Percentiles rank a stretch among this genome's conserved stretches.
These are phyloP conservation scores for Afroboletus lepidellus DNA, from an alignment of 1,284 basidiomycete genomes.

Conservation along the genomic window DNA sequence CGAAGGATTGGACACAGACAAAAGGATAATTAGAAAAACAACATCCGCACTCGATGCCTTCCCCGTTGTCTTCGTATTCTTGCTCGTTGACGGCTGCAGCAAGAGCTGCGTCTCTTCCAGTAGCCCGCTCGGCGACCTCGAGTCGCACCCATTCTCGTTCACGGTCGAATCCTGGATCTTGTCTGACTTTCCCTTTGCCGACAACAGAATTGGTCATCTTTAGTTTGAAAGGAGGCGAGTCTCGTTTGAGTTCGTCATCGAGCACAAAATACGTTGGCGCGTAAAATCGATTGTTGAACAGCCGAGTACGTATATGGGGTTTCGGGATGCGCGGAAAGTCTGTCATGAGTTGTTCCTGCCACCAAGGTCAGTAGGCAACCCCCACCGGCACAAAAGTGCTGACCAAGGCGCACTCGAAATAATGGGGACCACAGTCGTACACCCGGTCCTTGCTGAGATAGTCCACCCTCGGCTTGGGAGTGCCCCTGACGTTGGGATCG, in stretches of 20 bases:
- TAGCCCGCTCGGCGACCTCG: constrained; percentile 14
- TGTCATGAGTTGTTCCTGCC: constrained; percentile 49
- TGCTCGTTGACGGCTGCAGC: constrained; percentile 34
- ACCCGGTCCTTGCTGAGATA: constrained; percentile 47
- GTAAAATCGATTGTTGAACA: constrained; percentile 50
- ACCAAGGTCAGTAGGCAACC: constrained; percentile 2
- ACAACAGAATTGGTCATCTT: constrained; percentile 39
- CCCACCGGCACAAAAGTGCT: constrained; percentile 17
- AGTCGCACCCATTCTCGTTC: constrained; percentile 47
- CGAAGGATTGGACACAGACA: constrained; percentile 44
- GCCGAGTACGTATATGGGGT: constrained; percentile 44
- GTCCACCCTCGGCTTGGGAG: constrained; percentile 40
- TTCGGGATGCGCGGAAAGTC: constrained; percentile 62
- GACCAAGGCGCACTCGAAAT: constrained; percentile 52
- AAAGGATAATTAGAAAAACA: constrained; percentile 74
- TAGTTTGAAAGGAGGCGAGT: constrained; percentile 39
- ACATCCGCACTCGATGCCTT: constrained; percentile 78
- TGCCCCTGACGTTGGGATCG: constrained; percentile 18
- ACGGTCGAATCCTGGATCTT: constrained; percentile 44
- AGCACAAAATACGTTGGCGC: constrained; percentile 57
- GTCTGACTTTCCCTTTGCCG: constrained; percentile 43
- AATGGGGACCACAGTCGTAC: constrained; percentile 41
- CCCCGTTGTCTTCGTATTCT: constrained; percentile 44
- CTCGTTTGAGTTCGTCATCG: constrained; percentile 34
- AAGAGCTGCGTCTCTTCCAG: constrained; percentile 21